These are phyloP conservation scores for Populus ilicifolia DNA, from an alignment of 345 rosid genomes.

Conservation along the genomic window DNA sequence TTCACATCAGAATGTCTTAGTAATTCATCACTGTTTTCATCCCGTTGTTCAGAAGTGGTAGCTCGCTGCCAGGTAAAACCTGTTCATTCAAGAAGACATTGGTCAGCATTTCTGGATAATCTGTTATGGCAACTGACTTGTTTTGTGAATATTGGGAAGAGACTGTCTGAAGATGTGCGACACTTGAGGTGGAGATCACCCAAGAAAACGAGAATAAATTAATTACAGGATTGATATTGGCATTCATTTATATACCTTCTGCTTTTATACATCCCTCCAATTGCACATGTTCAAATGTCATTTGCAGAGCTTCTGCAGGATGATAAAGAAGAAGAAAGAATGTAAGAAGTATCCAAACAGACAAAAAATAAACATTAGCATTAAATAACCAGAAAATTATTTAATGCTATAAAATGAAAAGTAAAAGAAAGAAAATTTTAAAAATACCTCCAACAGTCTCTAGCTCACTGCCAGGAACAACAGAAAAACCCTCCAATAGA, in stretches of 20 bases:
- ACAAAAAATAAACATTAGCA: constrained; percentile 6
- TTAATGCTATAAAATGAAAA: neutral
- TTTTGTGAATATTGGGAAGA: neutral
- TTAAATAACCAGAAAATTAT: neutral
- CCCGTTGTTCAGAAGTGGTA: constrained; percentile 28
- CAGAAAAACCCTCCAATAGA: constrained; percentile 61
- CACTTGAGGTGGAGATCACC: neutral
- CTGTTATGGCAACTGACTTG: neutral
- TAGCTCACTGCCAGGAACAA: constrained; percentile 73
- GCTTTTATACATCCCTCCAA: constrained; percentile 42
- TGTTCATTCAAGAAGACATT: constrained; percentile 23
- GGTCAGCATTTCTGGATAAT: neutral
- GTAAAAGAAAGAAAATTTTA: constrained; percentile 3
- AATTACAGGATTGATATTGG: neutral
- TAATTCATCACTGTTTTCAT: constrained; percentile 35
- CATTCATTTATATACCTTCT: constrained; percentile 47
- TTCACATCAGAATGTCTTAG: constrained; percentile 33
- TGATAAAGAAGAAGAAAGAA: constrained; percentile 7
- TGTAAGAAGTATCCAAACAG: neutral
- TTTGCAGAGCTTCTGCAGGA: constrained; percentile 68
- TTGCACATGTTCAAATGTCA: constrained; percentile 48
- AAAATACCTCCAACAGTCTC: constrained; percentile 74
- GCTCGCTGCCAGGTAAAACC: constrained; percentile 47
- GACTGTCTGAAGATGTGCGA: neutral
- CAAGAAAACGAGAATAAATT: constrained; percentile 7